phyloP scores from a whole-genome alignment of 1,284 basidiomycete genomes.

The Peniophora sp. region DNA sequence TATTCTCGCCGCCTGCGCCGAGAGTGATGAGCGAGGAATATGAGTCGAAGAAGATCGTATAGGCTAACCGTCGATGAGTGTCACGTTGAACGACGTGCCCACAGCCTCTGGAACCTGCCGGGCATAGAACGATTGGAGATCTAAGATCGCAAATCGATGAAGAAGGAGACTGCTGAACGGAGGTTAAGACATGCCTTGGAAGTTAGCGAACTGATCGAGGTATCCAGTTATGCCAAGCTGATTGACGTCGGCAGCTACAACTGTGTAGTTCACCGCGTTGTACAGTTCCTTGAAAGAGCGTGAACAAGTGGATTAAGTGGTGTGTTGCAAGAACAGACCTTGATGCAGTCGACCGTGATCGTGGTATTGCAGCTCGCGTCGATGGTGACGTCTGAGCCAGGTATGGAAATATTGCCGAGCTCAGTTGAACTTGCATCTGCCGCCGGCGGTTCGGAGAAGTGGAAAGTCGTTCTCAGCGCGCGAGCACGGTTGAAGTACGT shows the following conservation, averaged over 20 bases:
- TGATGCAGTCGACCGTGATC: constrained; percentile 28
- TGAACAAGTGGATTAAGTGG: not conserved
- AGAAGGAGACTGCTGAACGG: too few relatives aligned
- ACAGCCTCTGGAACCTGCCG: constrained; percentile 24
- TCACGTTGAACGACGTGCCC: constrained; percentile 36
- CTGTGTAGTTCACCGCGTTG: constrained; percentile 35
- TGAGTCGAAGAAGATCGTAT: not conserved
- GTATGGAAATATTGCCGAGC: constrained; percentile 20
- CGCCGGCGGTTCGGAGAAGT: constrained; percentile 20
- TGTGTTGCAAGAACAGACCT: not conserved
- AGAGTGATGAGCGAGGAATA: not conserved
- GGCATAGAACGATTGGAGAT: constrained; percentile 30
- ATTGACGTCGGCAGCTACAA: constrained; percentile 31
- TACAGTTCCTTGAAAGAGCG: constrained; percentile 33
- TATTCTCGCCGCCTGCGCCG: constrained; percentile 49
- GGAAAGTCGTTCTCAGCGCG: constrained; percentile 37
- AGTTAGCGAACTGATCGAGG: constrained; percentile 49
- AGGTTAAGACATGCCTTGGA: constrained; percentile 18
- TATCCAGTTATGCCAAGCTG: constrained; percentile 52
- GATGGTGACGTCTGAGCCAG: constrained; percentile 27
- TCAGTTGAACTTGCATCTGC: constrained; percentile 14
- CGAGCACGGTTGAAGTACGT: constrained; percentile 57
- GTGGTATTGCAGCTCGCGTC: constrained; percentile 31
- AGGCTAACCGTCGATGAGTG: constrained; percentile 20
- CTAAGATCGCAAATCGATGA: too few relatives aligned